Evolutionary conservation across 202 grass and related monocot genomes (phyloP), one percentile per base, ranked within the genome.

Genomic region (Cymbopogon flexuosus): DNA sequence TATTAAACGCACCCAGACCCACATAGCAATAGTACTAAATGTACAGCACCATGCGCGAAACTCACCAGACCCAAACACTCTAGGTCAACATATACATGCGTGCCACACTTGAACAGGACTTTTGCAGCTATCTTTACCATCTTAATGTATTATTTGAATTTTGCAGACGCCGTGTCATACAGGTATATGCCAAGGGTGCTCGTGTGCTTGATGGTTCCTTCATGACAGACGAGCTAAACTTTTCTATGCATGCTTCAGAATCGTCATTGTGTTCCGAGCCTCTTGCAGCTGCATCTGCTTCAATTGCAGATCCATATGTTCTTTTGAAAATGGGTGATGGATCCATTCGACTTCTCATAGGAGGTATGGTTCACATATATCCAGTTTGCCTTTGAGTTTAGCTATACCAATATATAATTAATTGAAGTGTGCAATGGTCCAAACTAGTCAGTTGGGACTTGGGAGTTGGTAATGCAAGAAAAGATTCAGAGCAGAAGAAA

Each of bases 141-240:
- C 70, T 39, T 77, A 69, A 58, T 67, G 41, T 73, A 60, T 59
- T 78, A 66, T 79, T 74, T 81, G 39, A 79, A 42, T 91, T 83
- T 62, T 79, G 56, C 79, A 97, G 95, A 84, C 83, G 92, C 21
- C 88, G 92, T 75, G 95, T 98, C 68, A 84, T 94, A 65, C 95
- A 98, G 73, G 79, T 98, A 61, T 98, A 88, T 80, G 86, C 86
- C 42, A 86, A 73, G 52, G 95, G 95, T 90, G 95, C 95, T 74
- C 95, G 92, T 89, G 89, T 98, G 62, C 92, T 98, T 86, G 95
- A 98, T 79, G 95, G 95, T 83, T 94, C 95, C 81, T 98, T 94
- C 81, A 98, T 98, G 95, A 98, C 95, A 72, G 92, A 98, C 73
- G 92, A 98, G 73, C 78, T 98, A 77, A 94, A 83, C 85, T 91